A percentile compares a stretch with the other conserved stretches of the same genome.
These are phyloP conservation scores for Diatrype stigma DNA, from an alignment of 2,329 filamentous ascomycete species.

Conservation along the genomic window DNA sequence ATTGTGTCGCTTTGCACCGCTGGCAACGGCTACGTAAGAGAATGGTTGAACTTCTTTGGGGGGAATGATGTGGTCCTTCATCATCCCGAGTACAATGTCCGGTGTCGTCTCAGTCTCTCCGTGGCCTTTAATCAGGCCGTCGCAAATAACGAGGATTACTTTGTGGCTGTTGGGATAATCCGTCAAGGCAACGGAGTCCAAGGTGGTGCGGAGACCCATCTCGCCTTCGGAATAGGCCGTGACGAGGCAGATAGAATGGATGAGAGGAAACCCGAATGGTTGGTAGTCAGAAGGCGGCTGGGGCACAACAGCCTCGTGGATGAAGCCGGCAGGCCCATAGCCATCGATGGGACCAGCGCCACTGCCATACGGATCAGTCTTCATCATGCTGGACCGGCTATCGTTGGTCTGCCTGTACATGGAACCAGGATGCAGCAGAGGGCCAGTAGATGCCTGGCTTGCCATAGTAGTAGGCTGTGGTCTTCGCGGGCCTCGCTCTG, in stretches of 20 bases:
- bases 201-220: slow-evolving; percentile 84
- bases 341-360: slow-evolving; percentile 60
- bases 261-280: slow-evolving; percentile 91
- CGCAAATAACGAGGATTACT: slow-evolving; percentile 90
- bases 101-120: slow-evolving; percentile 85
- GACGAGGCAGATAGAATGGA: slow-evolving; percentile 89
- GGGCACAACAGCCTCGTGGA: slow-evolving; percentile 91
- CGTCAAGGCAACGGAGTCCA: slow-evolving; percentile 94
- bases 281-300: slow-evolving; percentile 97
- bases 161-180: slow-evolving; percentile 99
- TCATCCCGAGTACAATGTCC: slow-evolving; percentile 86
- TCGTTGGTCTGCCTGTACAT: slow-evolving; percentile 68
- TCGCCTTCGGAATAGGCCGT: slow-evolving; percentile 96
- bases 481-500: slow-evolving; percentile 54
- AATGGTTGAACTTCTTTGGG: slow-evolving; percentile 82
- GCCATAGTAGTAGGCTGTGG: slow-evolving; percentile 86
- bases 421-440: slow-evolving; percentile 64
- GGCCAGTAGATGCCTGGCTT: slow-evolving; percentile 73
- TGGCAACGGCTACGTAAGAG: slow-evolving; percentile 95
- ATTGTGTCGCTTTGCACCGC: slow-evolving; percentile 95
- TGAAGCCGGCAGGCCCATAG: slow-evolving; percentile 85
- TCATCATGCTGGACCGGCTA: slow-evolving; percentile 62
- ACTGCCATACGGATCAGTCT: slow-evolving; percentile 50
- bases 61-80: slow-evolving; percentile 81
- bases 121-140: slow-evolving; percentile 95